A percentile compares a stretch with the other conserved stretches of the same genome.
Evolutionary conservation across 805 yeast genomes (phyloP).

Genomic region (Phaffomyces thermotolerans): DNA sequence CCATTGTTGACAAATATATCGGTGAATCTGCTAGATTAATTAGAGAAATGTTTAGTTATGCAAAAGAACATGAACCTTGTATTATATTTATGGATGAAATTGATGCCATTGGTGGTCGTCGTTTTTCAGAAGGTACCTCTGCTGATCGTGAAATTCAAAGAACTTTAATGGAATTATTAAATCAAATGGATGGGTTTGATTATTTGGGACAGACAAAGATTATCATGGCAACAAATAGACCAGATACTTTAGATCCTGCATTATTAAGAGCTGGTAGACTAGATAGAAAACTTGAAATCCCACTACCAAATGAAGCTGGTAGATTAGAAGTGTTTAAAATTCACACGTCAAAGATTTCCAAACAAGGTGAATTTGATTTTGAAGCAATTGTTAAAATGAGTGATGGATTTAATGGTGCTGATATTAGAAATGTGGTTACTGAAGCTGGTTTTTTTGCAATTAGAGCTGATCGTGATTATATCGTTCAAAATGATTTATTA

Average conservation of each 20-base stretch:
- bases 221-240: conserved; percentile 99
- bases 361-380: conserved; percentile 93
- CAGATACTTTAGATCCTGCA: conserved; percentile 97
- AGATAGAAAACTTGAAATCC: conserved; percentile 93
- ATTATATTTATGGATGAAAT: conserved; percentile 98
- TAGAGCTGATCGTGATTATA: conserved; percentile 94
- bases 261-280: conserved; percentile 94
- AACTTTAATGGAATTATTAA: conserved; percentile 91
- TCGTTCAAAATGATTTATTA: conserved; percentile 88
- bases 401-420: conserved; percentile 99
- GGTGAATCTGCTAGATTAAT: conserved; percentile 96
- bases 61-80: conserved; percentile 96
- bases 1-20: conserved; percentile 94
- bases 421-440: conserved; percentile 92
- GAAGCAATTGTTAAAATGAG: conserved; percentile 98
- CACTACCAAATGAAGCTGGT: conserved; percentile 93
- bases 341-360: conserved; percentile 77
- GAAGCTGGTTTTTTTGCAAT: conserved; percentile 98
- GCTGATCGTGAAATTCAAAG: conserved; percentile 99
- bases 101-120: conserved; percentile 97
- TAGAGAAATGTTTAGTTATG: conserved; percentile 97
- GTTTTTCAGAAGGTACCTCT: conserved; percentile 96
- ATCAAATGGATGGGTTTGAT: conserved; percentile 98
- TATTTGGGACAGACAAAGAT: conserved; percentile 94
- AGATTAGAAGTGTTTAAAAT: conserved; percentile 90